phyloP scores from a whole-genome alignment of 306 rosid genomes.

The Abrus pulchellus region DNA sequence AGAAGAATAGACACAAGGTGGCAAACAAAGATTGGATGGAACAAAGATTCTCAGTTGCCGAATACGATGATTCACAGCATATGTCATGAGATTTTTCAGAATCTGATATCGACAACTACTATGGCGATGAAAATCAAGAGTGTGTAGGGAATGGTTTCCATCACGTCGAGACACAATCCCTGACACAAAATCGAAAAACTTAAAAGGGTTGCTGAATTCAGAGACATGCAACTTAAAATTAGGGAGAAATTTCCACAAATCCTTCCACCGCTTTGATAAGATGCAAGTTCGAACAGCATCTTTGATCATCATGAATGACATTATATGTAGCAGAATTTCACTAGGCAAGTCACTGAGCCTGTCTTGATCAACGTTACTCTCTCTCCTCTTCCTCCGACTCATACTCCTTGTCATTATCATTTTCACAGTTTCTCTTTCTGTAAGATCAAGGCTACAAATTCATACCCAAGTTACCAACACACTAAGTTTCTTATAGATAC shows the following conservation, averaged over 20 bases:
- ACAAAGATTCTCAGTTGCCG: slow-evolving; percentile 17
- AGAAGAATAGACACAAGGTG: slow-evolving; percentile 18
- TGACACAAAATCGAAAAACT: slow-evolving; percentile 28
- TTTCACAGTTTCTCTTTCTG: background rate
- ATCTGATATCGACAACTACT: background rate
- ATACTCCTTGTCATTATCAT: background rate
- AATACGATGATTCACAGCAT: slow-evolving; percentile 1
- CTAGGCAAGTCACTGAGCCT: slow-evolving; percentile 19
- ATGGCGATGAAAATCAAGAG: slow-evolving; percentile 12
- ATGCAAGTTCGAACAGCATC: slow-evolving; percentile 8
- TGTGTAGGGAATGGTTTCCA: background rate
- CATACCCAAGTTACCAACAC: background rate
- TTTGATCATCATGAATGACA: background rate
- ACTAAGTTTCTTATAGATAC: background rate
- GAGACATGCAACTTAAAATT: slow-evolving; percentile 11
- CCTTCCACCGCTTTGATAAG: slow-evolving; percentile 38
- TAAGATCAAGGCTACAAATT: background rate
- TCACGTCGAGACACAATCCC: slow-evolving; percentile 17
- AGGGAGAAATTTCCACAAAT: slow-evolving; percentile 3
- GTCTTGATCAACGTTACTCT: background rate
- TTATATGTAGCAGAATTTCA: background rate
- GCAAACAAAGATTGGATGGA: slow-evolving; percentile 32
- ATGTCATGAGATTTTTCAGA: slow-evolving; percentile 12
- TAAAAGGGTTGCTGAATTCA: background rate
- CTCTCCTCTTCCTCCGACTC: background rate